A percentile compares a stretch with the other conserved stretches of the same genome.
Conservation (phyloP, 1,139 yeast genomes). For the Yamadazyma sp. region DNA sequence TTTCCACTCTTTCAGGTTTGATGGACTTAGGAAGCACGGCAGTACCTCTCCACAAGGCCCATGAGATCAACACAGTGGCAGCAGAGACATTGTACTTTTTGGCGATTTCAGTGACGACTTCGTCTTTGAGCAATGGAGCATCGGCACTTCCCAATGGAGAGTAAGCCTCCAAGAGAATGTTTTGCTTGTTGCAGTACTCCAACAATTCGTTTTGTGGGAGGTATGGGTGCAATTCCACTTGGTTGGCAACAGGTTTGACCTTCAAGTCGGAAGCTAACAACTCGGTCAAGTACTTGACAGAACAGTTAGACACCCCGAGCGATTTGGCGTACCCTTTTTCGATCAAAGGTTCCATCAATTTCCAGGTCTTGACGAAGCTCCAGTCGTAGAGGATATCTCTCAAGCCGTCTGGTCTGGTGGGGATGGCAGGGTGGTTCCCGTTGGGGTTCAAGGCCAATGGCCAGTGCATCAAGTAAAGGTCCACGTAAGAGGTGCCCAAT, state of each 20-base stretch:
- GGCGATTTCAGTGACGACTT: conserved; percentile 51
- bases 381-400: conserved; percentile 40
- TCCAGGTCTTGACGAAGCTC: conserved; percentile 64
- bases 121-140: conserved; percentile 61
- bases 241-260: conserved; percentile 68
- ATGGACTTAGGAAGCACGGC: conserved; percentile 75
- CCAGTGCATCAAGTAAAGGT: conserved; percentile 86
- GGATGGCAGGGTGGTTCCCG: conserved; percentile 33
- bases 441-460: conserved; percentile 59
- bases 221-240: conserved; percentile 74
- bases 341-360: conserved; percentile 58
- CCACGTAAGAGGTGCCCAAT: conserved; percentile 78
- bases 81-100: conserved; percentile 53
- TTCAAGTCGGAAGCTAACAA: conserved; percentile 49
- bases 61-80: conserved; percentile 65
- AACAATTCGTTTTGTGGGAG: conserved; percentile 68
- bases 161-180: conserved; percentile 69
- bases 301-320: conserved; percentile 80
- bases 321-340: conserved; percentile 57
- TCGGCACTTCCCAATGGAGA: conserved; percentile 76
- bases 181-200: conserved; percentile 52
- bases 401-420: conserved; percentile 23
- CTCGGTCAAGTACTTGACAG: conserved; percentile 46
- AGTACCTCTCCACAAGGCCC: conserved; percentile 71
- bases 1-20: conserved; percentile 56